Evolutionary conservation across 2,329 filamentous ascomycete species (phyloP), one percentile per base, ranked within the genome.

Genomic region (Cladophialophora psammophila): DNA sequence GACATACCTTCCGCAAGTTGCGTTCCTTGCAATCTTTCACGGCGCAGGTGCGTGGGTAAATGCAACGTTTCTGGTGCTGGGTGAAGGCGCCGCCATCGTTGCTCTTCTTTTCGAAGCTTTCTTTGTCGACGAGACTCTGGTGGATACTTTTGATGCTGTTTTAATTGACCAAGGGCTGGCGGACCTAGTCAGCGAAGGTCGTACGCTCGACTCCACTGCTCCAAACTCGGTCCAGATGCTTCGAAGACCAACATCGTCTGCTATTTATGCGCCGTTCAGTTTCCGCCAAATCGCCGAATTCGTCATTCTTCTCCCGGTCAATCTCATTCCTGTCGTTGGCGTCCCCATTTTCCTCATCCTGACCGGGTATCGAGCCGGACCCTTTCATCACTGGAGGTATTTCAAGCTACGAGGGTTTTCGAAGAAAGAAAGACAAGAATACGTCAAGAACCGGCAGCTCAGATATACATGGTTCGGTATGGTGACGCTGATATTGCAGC

Each of bases 381-480:
- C 94, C 36, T 87, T 98, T 34, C 90, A 95, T 63, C 94, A 97
- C 73, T 95, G 94, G 83, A 85, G 95, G 65, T 97, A 95, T 84
- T 97, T 94, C 76, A 87, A 93, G 74, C 83, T 99, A 57, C 84
- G 89, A 48, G 91, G 90, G 0, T 84, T 96, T 71, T 86, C 86
- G 48, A 93, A 90, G 77, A 88, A 90, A 73, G 87, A 96, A 75
- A 85, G 88, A 70, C 92, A 92, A 74, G 82, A 82, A 34, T 92
- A 91, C 73, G 86, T 94, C 34, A 85, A 84, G 66, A 83, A 82
- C 52, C 85, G 90, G 61, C 83, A 87, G 69, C 91, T 92, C 87
- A 91, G 95, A 66, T 98, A 97, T 76, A 90, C 93, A 13, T 96
- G 92, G 92, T 97, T 98, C 75, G 95, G 95, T 15, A 92, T 91